Percentiles rank a stretch among this genome's conserved stretches.
phyloP scores from a whole-genome alignment of 441 rosid species.

The Jatropha podagrica region DNA sequence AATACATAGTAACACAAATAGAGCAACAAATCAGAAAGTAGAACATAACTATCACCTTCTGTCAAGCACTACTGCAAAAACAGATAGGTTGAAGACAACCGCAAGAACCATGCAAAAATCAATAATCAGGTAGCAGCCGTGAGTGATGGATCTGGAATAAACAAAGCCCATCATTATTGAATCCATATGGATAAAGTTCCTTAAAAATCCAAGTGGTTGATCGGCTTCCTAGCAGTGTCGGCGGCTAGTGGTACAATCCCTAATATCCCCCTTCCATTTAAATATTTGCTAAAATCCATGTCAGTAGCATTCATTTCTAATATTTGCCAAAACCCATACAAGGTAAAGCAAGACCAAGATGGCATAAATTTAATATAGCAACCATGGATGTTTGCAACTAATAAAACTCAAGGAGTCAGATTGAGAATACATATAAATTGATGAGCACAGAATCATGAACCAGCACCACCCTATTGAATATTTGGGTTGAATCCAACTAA shows the following conservation, averaged over 20 bases:
- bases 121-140: neutral
- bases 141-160: neutral
- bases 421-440: neutral
- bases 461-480: neutral
- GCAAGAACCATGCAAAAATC: neutral
- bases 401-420: neutral
- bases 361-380: neutral
- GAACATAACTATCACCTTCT: neutral
- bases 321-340: neutral
- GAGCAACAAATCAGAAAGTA: neutral
- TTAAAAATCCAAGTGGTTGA: neutral
- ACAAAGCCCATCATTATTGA: neutral
- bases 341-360: neutral
- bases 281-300: neutral
- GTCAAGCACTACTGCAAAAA: neutral
- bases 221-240: neutral
- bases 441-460: neutral
- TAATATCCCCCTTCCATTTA: neutral
- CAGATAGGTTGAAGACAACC: neutral
- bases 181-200: neutral
- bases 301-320: neutral
- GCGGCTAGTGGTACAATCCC: neutral
- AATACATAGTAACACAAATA: neutral
- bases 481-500: neutral
- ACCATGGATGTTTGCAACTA: neutral